Conservation (phyloP, 768 basidiomycete species). For the Leccinum obscurum region DNA sequence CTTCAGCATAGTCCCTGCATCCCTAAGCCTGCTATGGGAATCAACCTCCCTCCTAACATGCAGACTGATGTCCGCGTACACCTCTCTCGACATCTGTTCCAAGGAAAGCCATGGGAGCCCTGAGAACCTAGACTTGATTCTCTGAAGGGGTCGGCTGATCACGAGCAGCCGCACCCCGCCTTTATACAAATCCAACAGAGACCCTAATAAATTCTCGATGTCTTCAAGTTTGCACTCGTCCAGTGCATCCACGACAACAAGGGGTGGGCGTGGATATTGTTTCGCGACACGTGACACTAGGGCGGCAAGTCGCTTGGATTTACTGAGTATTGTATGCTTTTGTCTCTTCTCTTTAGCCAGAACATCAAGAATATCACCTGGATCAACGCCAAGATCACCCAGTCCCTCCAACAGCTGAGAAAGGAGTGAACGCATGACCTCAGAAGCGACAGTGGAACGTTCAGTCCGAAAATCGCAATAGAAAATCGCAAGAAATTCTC, state of each 20-base stretch:
- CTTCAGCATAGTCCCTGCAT: neutral
- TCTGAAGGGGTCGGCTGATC: constrained; percentile 3
- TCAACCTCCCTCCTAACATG: constrained; percentile 10
- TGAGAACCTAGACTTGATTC: constrained; percentile 6
- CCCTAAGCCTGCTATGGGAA: constrained; percentile 8
- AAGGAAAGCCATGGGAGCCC: constrained; percentile 4
- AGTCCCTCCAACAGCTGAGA: neutral
- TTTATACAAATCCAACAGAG: neutral
- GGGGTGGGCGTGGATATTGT: neutral
- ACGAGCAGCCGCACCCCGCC: constrained; percentile 7
- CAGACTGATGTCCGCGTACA: constrained; percentile 9
- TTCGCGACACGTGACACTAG: neutral
- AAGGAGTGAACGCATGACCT: no score
- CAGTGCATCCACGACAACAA: constrained; percentile 14
- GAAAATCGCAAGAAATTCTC: no score
- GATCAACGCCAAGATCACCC: neutral
- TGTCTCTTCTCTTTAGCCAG: neutral
- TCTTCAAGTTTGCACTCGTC: constrained; percentile 24
- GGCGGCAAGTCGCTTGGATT: neutral
- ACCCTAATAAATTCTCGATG: constrained; percentile 1
- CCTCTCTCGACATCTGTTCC: neutral
- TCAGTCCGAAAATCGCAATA: no score
- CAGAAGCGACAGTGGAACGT: no score
- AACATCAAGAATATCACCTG: neutral
- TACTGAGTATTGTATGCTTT: neutral